Evolutionary conservation across 176 grass and related monocot genomes (phyloP).

Genomic region (Aegilops umbellulata): DNA sequence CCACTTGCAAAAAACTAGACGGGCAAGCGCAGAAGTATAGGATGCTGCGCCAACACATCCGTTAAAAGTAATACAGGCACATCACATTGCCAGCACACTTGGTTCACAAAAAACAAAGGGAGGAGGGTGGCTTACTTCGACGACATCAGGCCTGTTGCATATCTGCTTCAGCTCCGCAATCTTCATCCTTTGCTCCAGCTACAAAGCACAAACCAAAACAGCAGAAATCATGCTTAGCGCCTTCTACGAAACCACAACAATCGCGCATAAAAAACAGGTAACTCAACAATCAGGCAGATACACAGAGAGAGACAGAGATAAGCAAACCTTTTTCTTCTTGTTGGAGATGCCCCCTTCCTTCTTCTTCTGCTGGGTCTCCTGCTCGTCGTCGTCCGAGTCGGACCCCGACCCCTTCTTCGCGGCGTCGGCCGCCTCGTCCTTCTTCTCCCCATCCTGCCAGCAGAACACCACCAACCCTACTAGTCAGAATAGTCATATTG

Average conservation of each 20-base stretch:
- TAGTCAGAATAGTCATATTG: too few species aligned
- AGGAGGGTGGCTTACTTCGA: slow-evolving; percentile 48
- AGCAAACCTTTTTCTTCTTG: slow-evolving; percentile 82
- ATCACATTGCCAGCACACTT: neutral
- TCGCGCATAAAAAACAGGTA: neutral
- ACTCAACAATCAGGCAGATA: neutral
- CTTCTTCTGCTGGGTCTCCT: slow-evolving; percentile 65
- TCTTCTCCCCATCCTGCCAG: slow-evolving; percentile 51
- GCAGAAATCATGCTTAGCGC: neutral
- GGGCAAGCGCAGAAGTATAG: neutral
- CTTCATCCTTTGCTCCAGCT: slow-evolving; percentile 86
- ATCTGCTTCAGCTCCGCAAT: slow-evolving; percentile 91
- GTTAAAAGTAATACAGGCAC: neutral
- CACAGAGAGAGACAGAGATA: neutral
- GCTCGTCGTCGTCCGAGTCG: slow-evolving; percentile 69
- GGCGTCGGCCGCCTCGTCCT: slow-evolving; percentile 53
- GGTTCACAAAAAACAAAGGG: neutral
- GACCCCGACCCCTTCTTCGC: slow-evolving; percentile 53
- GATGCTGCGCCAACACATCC: neutral
- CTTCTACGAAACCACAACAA: neutral
- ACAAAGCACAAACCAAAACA: neutral
- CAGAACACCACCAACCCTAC: neutral
- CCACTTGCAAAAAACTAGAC: neutral
- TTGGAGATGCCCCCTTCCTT: slow-evolving; percentile 82
- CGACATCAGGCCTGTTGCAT: slow-evolving; percentile 81